phyloP scores from a whole-genome alignment of 73 alveolate species.

The Uronychia binucleata region DNA sequence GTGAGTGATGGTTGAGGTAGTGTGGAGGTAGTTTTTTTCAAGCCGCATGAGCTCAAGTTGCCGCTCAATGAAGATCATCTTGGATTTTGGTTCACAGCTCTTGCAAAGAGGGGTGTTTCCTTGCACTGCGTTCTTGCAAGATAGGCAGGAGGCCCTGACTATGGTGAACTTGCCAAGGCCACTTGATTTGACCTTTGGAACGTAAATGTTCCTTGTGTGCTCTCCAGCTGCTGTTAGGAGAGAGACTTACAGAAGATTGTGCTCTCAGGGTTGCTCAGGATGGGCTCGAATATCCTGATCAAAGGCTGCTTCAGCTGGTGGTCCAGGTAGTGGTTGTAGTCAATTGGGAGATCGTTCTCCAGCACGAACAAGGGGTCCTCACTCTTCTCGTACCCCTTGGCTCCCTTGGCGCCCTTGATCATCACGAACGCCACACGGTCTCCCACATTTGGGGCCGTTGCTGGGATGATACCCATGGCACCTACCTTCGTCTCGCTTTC shows the following conservation, averaged over 20 bases:
- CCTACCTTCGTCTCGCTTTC: slow-evolving; percentile 82
- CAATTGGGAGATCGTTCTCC: slow-evolving; percentile 97
- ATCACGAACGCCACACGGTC: slow-evolving; percentile 98
- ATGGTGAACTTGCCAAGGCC: slow-evolving; percentile 88
- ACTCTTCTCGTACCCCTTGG: slow-evolving; percentile 95
- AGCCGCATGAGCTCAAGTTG: slow-evolving; percentile 68
- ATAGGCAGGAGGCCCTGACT: slow-evolving; percentile 84
- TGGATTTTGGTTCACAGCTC: slow-evolving; percentile 81
- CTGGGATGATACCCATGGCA: background rate
- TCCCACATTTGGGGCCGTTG: slow-evolving; percentile 97
- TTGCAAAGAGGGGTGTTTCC: slow-evolving; percentile 88
- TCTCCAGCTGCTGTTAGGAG: slow-evolving; percentile 71
- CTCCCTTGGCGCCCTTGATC: slow-evolving; percentile 94
- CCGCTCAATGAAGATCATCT: slow-evolving; percentile 85
- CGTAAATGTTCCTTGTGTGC: slow-evolving; percentile 94
- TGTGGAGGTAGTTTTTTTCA: slow-evolving; percentile 89
- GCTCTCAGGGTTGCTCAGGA: slow-evolving; percentile 88
- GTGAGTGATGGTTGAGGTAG: no score
- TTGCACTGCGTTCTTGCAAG: slow-evolving; percentile 84
- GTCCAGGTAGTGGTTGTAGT: slow-evolving; percentile 96
- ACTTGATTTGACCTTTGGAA: slow-evolving; percentile 77
- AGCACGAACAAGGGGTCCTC: slow-evolving; percentile 99
- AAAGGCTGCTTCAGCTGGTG: slow-evolving; percentile 98
- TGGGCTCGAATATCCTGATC: slow-evolving; percentile 91
- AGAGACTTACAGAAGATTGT: background rate